phyloP scores from a whole-genome alignment of 257 asterid species.

The Lavandula angustifolia region DNA sequence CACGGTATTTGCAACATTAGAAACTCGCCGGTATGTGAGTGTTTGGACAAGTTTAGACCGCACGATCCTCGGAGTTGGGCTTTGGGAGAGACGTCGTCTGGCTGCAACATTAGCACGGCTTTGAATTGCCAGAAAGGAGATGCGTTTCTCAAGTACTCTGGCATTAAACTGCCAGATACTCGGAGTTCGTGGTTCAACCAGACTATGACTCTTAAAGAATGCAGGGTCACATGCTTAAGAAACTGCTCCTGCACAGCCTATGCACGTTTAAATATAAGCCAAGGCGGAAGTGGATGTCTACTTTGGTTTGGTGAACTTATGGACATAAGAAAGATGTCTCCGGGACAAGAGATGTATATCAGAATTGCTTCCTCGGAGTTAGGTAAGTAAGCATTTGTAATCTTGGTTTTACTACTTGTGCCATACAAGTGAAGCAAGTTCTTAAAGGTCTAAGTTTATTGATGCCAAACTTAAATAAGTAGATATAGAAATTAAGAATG shows the following conservation, averaged over 20 bases:
- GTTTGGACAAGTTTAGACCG: constrained; percentile 11
- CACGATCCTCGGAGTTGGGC: constrained; percentile 4
- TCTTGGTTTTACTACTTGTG: too few species aligned
- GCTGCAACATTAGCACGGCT: constrained; percentile 7
- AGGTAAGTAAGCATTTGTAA: constrained; percentile 16
- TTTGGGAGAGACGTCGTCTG: constrained; percentile 10
- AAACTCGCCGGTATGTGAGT: constrained; percentile 7
- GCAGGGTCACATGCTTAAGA: neutral
- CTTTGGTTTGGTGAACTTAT: constrained; percentile 27
- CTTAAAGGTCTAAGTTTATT: too few species aligned
- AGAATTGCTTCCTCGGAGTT: constrained; percentile 27
- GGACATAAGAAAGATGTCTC: constrained; percentile 9
- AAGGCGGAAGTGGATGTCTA: constrained; percentile 15
- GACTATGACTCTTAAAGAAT: constrained; percentile 22
- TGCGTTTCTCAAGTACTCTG: constrained; percentile 10
- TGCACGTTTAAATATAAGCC: constrained; percentile 4
- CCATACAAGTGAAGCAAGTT: too few species aligned
- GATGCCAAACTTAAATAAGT: too few species aligned
- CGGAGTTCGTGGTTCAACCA: constrained; percentile 14
- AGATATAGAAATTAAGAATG: too few species aligned
- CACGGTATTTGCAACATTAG: constrained; percentile 18
- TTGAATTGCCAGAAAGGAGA: constrained; percentile 22
- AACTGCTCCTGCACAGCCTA: constrained; percentile 27
- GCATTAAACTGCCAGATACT: constrained; percentile 27
- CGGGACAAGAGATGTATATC: constrained; percentile 16